Conservation (phyloP, 2,329 filamentous ascomycete genomes). For the Verticillium zaregamsianum region DNA sequence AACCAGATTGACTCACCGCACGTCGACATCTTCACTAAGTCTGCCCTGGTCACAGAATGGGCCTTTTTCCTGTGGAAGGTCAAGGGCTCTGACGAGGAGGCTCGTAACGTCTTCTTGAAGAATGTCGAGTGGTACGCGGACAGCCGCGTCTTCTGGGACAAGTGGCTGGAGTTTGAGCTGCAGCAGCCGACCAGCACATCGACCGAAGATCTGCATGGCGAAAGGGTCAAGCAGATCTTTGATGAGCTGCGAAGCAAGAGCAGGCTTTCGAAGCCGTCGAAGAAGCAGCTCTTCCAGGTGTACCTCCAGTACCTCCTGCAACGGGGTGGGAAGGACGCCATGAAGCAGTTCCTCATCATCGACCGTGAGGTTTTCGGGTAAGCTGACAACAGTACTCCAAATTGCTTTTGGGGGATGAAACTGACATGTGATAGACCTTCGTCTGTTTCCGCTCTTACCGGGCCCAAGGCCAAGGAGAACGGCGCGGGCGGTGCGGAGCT, state of each 20-base stretch:
- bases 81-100: conserved; percentile 75
- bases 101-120: conserved; percentile 76
- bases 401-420: not conserved
- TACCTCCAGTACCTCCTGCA: conserved; percentile 86
- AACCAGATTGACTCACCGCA: conserved; percentile 70
- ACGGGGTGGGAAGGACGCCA: conserved; percentile 74
- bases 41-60: conserved; percentile 84
- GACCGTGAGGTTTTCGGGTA: conserved; percentile 87
- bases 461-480: conserved; percentile 42
- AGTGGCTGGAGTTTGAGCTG: conserved; percentile 84
- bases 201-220: conserved; percentile 60
- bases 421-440: conserved; percentile 31
- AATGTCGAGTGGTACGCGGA: conserved; percentile 82
- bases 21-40: conserved; percentile 76
- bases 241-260: conserved; percentile 71
- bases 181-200: conserved; percentile 69
- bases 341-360: conserved; percentile 78
- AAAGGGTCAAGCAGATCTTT: conserved; percentile 77
- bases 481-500: conserved; percentile 37
- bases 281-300: conserved; percentile 70
- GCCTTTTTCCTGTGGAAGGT: conserved; percentile 82
- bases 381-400: conserved; percentile 22
- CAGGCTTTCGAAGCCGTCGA: conserved; percentile 59
- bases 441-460: conserved; percentile 39
- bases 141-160: conserved; percentile 84